phyloP scores from a whole-genome alignment of 129 eudicot genomes.

The Lonicera japonica region DNA sequence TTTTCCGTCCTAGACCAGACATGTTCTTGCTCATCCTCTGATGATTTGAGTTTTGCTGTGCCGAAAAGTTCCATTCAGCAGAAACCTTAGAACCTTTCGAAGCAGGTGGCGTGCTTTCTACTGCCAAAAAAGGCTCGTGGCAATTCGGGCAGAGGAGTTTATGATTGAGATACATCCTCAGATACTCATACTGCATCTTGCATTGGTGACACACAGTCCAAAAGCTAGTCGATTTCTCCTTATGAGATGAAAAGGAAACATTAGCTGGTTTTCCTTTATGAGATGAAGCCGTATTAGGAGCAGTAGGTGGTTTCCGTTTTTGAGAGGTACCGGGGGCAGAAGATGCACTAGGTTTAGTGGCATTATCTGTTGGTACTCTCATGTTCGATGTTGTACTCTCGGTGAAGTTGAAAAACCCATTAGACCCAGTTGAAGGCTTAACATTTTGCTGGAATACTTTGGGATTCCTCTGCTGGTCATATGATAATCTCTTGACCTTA shows the following conservation, averaged over 20 bases:
- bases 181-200: slow-evolving; percentile 85
- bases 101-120: slow-evolving; percentile 57
- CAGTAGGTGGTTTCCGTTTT: background rate
- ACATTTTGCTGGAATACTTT: slow-evolving; percentile 15
- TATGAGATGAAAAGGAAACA: slow-evolving; percentile 24
- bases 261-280: background rate
- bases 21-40: too few relatives aligned
- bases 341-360: background rate
- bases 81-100: slow-evolving; percentile 33
- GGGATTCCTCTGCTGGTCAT: slow-evolving; percentile 44
- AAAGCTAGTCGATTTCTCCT: slow-evolving; percentile 39
- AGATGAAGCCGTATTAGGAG: background rate
- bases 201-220: slow-evolving; percentile 90
- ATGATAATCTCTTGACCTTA: slow-evolving; percentile 44
- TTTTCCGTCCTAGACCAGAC: too few relatives aligned
- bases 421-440: slow-evolving; percentile 21
- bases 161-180: slow-evolving; percentile 63
- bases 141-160: slow-evolving; percentile 87
- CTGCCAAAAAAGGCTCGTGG: slow-evolving; percentile 65
- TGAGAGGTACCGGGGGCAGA: too few relatives aligned
- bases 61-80: slow-evolving; percentile 7
- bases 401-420: slow-evolving; percentile 64
- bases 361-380: slow-evolving; percentile 20
- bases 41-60: slow-evolving; percentile 15
- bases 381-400: slow-evolving; percentile 32